These are phyloP conservation scores for Debaryomyces subglobosus DNA, from an alignment of 1,139 yeast species.

Conservation along the genomic window DNA sequence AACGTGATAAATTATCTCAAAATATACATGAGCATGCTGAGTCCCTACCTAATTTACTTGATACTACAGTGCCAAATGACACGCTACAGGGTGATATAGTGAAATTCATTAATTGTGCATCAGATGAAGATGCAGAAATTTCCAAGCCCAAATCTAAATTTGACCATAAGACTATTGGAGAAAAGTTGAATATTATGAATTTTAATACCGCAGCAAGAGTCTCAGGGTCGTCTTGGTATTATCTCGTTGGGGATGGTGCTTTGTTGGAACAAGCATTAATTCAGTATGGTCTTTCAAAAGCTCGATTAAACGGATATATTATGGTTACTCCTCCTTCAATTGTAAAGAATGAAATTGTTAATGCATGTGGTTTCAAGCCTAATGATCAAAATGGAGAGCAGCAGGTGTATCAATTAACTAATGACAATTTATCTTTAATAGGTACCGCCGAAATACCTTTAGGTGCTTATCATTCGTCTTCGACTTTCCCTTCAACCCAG, in stretches of 20 bases:
- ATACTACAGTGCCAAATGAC: conserved; percentile 49
- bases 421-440: conserved; percentile 64
- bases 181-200: conserved; percentile 64
- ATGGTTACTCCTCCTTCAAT: conserved; percentile 85
- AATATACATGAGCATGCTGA: conserved; percentile 46
- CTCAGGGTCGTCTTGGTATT: conserved; percentile 90
- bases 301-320: conserved; percentile 67
- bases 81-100: conserved; percentile 46
- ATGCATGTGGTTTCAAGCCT: conserved; percentile 96
- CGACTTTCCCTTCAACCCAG: conserved; percentile 22
- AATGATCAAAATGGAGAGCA: conserved; percentile 86
- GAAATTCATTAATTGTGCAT: conserved; percentile 49
- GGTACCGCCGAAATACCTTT: conserved; percentile 97
- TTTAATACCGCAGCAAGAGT: conserved; percentile 71
- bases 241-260: conserved; percentile 84
- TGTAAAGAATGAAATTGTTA: conserved; percentile 73
- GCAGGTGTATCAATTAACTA: conserved; percentile 71
- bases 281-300: conserved; percentile 71
- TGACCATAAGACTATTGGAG: conserved; percentile 74
- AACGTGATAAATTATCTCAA: conserved; percentile 27
- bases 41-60: conserved; percentile 69
- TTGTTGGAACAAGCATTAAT: conserved; percentile 86
- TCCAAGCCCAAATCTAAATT: conserved; percentile 24
- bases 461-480: conserved; percentile 64
- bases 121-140: conserved; percentile 26